A percentile compares a stretch with the other conserved stretches of the same genome.
Conservation (phyloP, 106 monocot species). For the Apostasia ramifera region DNA sequence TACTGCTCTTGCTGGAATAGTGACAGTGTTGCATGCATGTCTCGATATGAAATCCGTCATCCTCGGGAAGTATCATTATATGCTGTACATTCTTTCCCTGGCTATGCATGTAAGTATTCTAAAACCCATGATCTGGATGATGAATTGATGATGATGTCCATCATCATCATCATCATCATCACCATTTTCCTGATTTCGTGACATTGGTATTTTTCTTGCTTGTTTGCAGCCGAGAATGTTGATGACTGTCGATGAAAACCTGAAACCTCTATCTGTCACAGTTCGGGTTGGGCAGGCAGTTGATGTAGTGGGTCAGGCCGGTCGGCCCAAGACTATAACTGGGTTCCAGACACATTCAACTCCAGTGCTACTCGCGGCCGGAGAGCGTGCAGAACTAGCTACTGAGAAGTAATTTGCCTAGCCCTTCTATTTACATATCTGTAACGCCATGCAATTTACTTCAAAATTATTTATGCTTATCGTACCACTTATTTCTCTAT, state of each 20-base stretch:
- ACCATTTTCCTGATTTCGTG: neutral
- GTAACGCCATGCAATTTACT: too few relatives aligned
- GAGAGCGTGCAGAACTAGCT: slow-evolving; percentile 94
- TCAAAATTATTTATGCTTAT: too few relatives aligned
- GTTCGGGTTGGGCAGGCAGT: slow-evolving; percentile 96
- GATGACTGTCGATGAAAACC: slow-evolving; percentile 91
- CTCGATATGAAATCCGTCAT: slow-evolving; percentile 85
- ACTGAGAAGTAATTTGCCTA: slow-evolving; percentile 72
- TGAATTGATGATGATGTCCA: neutral
- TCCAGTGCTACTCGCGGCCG: slow-evolving; percentile 89
- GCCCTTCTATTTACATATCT: neutral
- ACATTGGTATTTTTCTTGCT: slow-evolving; percentile 1
- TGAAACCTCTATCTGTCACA: slow-evolving; percentile 82
- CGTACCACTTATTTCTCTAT: too few relatives aligned
- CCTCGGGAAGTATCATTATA: slow-evolving; percentile 89
- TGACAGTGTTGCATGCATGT: slow-evolving; percentile 76
- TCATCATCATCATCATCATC: neutral
- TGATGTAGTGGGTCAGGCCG: slow-evolving; percentile 94
- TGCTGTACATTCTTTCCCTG: slow-evolving; percentile 80
- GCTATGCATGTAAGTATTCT: slow-evolving; percentile 75
- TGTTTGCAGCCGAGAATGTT: slow-evolving; percentile 89
- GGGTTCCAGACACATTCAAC: slow-evolving; percentile 98
- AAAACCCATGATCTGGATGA: neutral
- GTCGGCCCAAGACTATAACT: slow-evolving; percentile 89
- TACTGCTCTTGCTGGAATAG: slow-evolving; percentile 77